Evolutionary conservation across 257 asterid species (phyloP).

Genomic region (Salvia rosmarinus): DNA sequence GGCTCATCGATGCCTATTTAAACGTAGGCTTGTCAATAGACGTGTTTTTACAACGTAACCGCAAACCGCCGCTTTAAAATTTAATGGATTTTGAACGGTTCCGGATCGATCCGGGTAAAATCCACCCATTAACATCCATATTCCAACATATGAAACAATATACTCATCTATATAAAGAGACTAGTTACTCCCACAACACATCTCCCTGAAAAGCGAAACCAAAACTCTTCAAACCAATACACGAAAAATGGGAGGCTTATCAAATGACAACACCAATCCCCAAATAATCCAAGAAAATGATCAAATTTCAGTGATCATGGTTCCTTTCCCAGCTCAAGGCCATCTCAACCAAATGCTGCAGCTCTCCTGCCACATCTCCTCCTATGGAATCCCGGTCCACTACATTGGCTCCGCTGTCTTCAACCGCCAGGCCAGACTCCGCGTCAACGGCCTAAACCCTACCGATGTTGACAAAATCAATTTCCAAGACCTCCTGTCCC

Average conservation of each 20-base stretch:
- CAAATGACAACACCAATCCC: neutral
- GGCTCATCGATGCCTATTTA: too few relatives aligned
- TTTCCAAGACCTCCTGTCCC: slow-evolving; percentile 44
- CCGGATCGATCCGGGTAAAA: too few relatives aligned
- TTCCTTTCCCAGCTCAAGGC: slow-evolving; percentile 49
- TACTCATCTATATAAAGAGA: too few relatives aligned
- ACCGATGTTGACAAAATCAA: slow-evolving; percentile 35
- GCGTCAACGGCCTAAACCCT: slow-evolving; percentile 41
- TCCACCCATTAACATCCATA: too few relatives aligned
- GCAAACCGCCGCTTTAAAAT: too few relatives aligned
- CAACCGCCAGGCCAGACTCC: slow-evolving; percentile 49
- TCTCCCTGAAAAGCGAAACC: too few relatives aligned
- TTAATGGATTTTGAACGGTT: too few relatives aligned
- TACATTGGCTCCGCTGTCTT: slow-evolving; percentile 43
- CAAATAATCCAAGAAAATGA: neutral
- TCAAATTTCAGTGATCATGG: slow-evolving; percentile 27
- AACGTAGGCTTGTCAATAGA: too few relatives aligned
- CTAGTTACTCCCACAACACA: too few relatives aligned
- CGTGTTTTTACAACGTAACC: too few relatives aligned
- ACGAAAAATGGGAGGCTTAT: neutral
- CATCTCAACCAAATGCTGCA: slow-evolving; percentile 49
- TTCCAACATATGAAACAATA: too few relatives aligned
- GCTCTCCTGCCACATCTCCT: slow-evolving; percentile 44
- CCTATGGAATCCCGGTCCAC: slow-evolving; percentile 39
- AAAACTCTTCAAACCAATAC: too few relatives aligned